Evolutionary conservation across 2,329 filamentous ascomycete species (phyloP).

Genomic region (Chrysosporium queenslandicum): DNA sequence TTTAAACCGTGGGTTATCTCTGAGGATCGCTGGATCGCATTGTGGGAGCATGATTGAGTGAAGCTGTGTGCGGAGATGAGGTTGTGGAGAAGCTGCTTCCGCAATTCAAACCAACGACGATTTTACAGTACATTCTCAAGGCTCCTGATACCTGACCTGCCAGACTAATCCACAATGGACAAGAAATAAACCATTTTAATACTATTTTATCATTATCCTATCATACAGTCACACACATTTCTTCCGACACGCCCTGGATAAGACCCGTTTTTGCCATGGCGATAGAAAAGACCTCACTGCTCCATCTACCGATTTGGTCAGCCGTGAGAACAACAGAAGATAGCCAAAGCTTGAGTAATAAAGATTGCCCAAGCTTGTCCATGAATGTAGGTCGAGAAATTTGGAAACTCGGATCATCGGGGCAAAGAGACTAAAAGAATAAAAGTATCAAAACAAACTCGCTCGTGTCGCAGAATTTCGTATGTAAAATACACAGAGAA

Average conservation of each 20-base stretch:
- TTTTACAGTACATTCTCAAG: too few relatives aligned
- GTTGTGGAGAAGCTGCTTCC: too few relatives aligned
- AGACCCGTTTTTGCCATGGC: background rate
- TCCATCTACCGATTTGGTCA: background rate
- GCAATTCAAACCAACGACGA: too few relatives aligned
- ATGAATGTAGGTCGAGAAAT: background rate
- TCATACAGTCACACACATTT: constrained; percentile 7
- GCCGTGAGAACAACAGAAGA: background rate
- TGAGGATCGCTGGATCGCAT: constrained; percentile 32
- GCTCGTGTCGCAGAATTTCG: background rate
- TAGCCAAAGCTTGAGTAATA: background rate
- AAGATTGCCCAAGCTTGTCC: background rate
- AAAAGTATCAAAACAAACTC: background rate
- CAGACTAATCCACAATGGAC: too few relatives aligned
- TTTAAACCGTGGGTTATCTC: constrained; percentile 36
- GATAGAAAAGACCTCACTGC: background rate
- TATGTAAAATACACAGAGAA: constrained; percentile 4
- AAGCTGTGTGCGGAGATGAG: background rate
- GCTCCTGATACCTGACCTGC: too few relatives aligned
- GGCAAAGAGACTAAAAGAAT: background rate
- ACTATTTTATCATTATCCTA: constrained; percentile 10
- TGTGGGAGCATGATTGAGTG: constrained; percentile 34
- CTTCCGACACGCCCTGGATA: background rate
- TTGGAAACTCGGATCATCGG: background rate
- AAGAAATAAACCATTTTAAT: too few relatives aligned